These are phyloP conservation scores for Xylaria sp. DNA, from an alignment of 2,329 filamentous ascomycete genomes.

Conservation along the genomic window DNA sequence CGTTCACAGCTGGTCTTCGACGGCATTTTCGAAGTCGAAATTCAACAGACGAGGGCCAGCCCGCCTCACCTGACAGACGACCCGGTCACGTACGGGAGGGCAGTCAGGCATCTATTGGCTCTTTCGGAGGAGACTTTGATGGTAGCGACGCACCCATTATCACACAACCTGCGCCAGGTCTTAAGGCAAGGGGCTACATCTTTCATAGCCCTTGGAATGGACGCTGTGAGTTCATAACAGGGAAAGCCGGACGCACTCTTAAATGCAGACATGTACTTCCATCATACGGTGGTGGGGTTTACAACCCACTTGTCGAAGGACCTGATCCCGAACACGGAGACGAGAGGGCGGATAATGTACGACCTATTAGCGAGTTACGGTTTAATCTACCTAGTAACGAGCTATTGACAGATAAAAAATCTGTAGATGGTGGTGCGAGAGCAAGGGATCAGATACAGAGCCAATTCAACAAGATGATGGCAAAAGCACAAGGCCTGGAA, in stretches of 20 bases:
- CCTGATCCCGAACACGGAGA: constrained; percentile 49
- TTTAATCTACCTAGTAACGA: constrained; percentile 82
- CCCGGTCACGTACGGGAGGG: constrained; percentile 47
- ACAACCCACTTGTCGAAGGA: constrained; percentile 58
- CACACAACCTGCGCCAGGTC: constrained; percentile 58
- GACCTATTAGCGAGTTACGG: constrained; percentile 80
- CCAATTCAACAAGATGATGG: constrained; percentile 45
- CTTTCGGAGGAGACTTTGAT: constrained; percentile 47
- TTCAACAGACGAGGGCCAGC: constrained; percentile 45
- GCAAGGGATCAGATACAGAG: constrained; percentile 54
- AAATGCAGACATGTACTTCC: constrained; percentile 78
- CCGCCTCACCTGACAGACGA: constrained; percentile 44
- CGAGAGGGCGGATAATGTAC: constrained; percentile 43
- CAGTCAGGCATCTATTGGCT: constrained; percentile 52
- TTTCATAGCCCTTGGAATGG: constrained; percentile 90
- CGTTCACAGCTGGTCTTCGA: constrained; percentile 59
- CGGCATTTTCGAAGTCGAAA: constrained; percentile 55
- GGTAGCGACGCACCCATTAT: constrained; percentile 49
- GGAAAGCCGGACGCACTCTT: constrained; percentile 77
- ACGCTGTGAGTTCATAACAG: constrained; percentile 84
- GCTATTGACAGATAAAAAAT: constrained; percentile 53
- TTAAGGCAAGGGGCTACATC: constrained; percentile 73
- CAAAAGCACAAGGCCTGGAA: constrained; percentile 50
- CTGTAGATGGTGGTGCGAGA: constrained; percentile 51
- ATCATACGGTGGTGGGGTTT: constrained; percentile 50